Evolutionary conservation across 2,329 filamentous ascomycete genomes (phyloP), one percentile per base, ranked within the genome.

Genomic region (Xylariales sp.): DNA sequence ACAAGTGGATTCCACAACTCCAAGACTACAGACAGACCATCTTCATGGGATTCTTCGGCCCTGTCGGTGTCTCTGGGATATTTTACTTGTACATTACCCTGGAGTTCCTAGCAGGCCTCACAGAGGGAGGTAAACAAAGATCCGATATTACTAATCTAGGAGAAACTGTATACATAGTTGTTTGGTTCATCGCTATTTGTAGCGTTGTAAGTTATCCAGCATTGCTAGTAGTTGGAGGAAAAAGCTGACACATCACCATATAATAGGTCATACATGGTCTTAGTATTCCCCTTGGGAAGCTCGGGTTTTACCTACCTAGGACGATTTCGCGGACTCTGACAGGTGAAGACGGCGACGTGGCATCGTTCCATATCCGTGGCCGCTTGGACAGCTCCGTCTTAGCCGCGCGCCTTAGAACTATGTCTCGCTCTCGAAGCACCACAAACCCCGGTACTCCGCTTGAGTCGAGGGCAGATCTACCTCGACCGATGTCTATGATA

Each of bases 11-110:
- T 30, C 85, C 77, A 20, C 88, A 95, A 56, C 89, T 95, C 29
- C 77, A 88, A 40, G 72, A 84, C 28, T 60, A 75, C 20, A 74
- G 77, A 4, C 88, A 95, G 48, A 88, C 88, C 2, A 63, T 86
- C 0, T 95, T 95, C 53, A 86, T 93, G 6, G 90, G 90, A 1
- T 95, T 95, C 66, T 96, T 96, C 47, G 90, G 90, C 0, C 90
- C 90, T 0, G 90, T 96, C 40, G 89, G 91, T 3, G 89, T 95
- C 2, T 88, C 86, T 13, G 90, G 88, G 1, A 76, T 95, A 15
- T 96, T 95, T 57, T 95, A 96, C 56, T 72, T 96, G 5, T 94
- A 89, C 53, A 70, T 95, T 44, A 83, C 77, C 28, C 60, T 86
- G 2, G 86, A 95, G 17, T 95, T 90, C 43, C 67, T 96, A 34